Conservation (phyloP, 2,329 filamentous ascomycete genomes). For the Emmonsia crescens region DNA sequence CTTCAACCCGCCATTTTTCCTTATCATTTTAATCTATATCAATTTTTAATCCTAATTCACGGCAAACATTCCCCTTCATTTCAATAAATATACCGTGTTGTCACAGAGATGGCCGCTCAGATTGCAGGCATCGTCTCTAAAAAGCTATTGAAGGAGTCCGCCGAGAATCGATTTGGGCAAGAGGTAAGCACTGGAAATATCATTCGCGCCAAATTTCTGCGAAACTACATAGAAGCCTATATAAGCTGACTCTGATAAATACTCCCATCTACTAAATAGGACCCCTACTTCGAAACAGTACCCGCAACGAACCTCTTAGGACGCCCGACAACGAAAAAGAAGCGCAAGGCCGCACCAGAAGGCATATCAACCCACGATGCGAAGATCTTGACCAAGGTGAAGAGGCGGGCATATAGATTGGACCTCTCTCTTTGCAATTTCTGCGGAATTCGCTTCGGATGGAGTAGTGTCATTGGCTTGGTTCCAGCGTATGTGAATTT, state of each 20-base stretch:
- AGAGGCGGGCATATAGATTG: slow-evolving; percentile 71
- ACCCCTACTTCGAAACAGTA: slow-evolving; percentile 81
- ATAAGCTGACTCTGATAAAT: background rate
- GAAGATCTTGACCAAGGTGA: slow-evolving; percentile 72
- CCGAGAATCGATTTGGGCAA: slow-evolving; percentile 32
- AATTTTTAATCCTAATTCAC: background rate
- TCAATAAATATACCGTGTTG: background rate
- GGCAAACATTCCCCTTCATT: background rate
- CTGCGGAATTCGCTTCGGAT: slow-evolving; percentile 75
- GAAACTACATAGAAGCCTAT: too few species aligned
- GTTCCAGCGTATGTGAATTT: slow-evolving; percentile 58
- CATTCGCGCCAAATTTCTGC: too few species aligned
- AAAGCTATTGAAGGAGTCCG: slow-evolving; percentile 27
- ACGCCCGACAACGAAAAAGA: slow-evolving; percentile 62
- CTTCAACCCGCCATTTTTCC: background rate
- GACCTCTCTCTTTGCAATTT: slow-evolving; percentile 77
- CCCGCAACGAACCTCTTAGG: slow-evolving; percentile 59
- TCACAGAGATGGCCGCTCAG: slow-evolving; percentile 13
- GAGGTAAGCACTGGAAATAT: slow-evolving; percentile 23
- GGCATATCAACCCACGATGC: slow-evolving; percentile 77
- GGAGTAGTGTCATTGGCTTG: slow-evolving; percentile 75
- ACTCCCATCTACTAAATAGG: slow-evolving; percentile 44
- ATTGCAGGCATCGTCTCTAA: slow-evolving; percentile 21
- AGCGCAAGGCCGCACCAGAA: slow-evolving; percentile 71
- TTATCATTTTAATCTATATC: background rate